Base-by-base conservation (phyloP, 176 grass and related monocot species). In the Carex myosuroides region DNA sequence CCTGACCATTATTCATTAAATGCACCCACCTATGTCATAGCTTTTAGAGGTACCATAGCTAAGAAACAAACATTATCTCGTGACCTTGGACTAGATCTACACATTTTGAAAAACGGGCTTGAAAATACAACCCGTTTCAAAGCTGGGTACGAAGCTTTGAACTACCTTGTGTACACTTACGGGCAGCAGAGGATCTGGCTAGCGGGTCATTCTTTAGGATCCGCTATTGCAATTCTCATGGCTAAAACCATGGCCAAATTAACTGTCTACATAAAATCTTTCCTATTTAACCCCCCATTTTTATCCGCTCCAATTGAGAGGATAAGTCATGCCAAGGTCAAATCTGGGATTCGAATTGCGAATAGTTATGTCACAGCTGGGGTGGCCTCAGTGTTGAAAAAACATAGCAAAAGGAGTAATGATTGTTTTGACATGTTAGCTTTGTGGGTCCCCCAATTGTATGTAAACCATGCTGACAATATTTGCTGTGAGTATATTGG, bases 241-340 rank as follows among this genome's bases (percentile, higher is more conserved):
- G 91, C 70, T 2, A 97, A 91, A 87, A 33, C 48, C 85, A 86
- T 93, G 91, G 94, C 84, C 13, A 86, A 86, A 69, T 81, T 41
- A 32, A 84, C 68, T 42, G 84, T 68, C 55, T 10, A 71, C 18
- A 69, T 97, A n/a, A 70, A 89, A 64, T 84, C 89, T 35, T 97
- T 94, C 81, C 89, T 97, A 62, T 97, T 97, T 82, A 92, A 97
- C 56, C 88, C 91, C 30, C 91, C 91, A 60, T 94, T 89, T 87
- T 8, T 89, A 56, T 88, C 89, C 5, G 82, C 57, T 16, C 88
- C 88, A 2, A 73, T 97, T 64, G 94, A 97, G 85, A 81, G n/a
- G 81, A 97, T 97, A 88, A 82, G 39, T 29, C 67, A 86, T 64
- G 10, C n/a, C 81, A 84, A 68, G 79, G 72, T 97, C 56, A 89